Percentiles rank a stretch among this genome's conserved stretches.
Evolutionary conservation across 2,329 filamentous ascomycete species (phyloP).

Genomic region (Dryadomyces quercus-mongolicae): DNA sequence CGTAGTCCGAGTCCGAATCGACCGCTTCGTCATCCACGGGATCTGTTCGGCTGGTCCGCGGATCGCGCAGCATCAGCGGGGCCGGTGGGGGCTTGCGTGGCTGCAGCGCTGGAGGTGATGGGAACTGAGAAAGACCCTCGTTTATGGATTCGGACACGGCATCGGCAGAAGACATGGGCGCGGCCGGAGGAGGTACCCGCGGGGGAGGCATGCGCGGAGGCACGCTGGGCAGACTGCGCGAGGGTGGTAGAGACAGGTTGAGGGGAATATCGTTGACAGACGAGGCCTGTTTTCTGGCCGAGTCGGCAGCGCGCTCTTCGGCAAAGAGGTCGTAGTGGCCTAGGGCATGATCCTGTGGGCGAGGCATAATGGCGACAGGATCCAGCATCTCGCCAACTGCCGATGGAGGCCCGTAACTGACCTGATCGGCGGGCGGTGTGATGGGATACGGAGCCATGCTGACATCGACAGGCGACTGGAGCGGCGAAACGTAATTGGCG

Average conservation of each 20-base stretch:
- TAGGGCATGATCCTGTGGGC: conserved; percentile 45
- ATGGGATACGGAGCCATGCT: conserved; percentile 51
- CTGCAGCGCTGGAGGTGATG: conserved; percentile 42
- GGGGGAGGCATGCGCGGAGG: conserved; percentile 42
- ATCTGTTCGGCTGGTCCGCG: conserved; percentile 17
- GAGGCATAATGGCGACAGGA: conserved; percentile 47
- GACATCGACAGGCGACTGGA: conserved; percentile 46
- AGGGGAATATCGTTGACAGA: conserved; percentile 36
- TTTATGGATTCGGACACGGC: conserved; percentile 28
- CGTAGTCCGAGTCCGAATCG: conserved; percentile 76
- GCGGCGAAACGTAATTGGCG: background rate
- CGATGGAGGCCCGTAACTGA: conserved; percentile 24
- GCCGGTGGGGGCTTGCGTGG: conserved; percentile 75
- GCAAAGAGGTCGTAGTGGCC: conserved; percentile 44
- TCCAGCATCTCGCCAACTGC: conserved; percentile 39
- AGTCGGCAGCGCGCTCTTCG: conserved; percentile 34
- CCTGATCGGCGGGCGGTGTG: conserved; percentile 46
- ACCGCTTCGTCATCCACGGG: conserved; percentile 44
- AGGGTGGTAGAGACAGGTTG: conserved; percentile 40
- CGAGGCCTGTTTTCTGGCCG: conserved; percentile 32
- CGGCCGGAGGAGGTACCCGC: conserved; percentile 25
- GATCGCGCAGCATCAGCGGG: conserved; percentile 58
- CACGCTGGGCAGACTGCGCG: conserved; percentile 39
- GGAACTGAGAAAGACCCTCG: conserved; percentile 36
- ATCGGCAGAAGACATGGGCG: conserved; percentile 4